A percentile compares a stretch with the other conserved stretches of the same genome.
Evolutionary conservation across 1,284 basidiomycete species (phyloP).

Genomic region (Pascua guehoae): DNA sequence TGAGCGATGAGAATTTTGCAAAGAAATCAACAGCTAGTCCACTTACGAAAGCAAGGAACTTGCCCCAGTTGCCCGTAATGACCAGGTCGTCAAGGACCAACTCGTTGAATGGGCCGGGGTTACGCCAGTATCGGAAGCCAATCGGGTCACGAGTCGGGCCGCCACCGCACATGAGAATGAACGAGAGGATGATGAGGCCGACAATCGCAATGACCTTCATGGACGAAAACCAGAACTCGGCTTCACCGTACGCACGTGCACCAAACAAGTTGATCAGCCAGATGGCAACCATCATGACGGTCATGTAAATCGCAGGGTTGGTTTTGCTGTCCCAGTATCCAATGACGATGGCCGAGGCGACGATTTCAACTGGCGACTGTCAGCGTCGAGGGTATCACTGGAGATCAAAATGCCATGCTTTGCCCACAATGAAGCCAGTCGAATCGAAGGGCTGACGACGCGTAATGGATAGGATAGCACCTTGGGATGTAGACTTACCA

Average conservation of each 20-base stretch:
- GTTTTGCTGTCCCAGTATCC: slow-evolving; percentile 35
- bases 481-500: slow-evolving; percentile 2
- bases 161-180: slow-evolving; percentile 68
- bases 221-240: slow-evolving; percentile 39
- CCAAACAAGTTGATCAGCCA: slow-evolving; percentile 50
- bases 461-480: neutral
- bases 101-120: slow-evolving; percentile 54
- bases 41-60: slow-evolving; percentile 60
- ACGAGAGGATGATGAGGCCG: slow-evolving; percentile 58
- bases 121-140: slow-evolving; percentile 59
- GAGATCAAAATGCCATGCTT: neutral
- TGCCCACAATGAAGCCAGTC: neutral
- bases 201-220: slow-evolving; percentile 34
- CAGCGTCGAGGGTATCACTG: neutral
- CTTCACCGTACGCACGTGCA: slow-evolving; percentile 35
- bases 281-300: slow-evolving; percentile 46
- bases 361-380: slow-evolving; percentile 20
- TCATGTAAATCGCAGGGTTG: slow-evolving; percentile 48
- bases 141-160: slow-evolving; percentile 54
- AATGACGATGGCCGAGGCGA: slow-evolving; percentile 26
- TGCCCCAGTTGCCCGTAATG: slow-evolving; percentile 50
- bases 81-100: slow-evolving; percentile 12
- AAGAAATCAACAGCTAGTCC: too few species aligned
- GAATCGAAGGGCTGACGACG: neutral
- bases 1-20: too few species aligned